These are phyloP conservation scores for Tetradesmus lagerheimii DNA, from an alignment of 139 green algal genomes.

Conservation along the genomic window DNA sequence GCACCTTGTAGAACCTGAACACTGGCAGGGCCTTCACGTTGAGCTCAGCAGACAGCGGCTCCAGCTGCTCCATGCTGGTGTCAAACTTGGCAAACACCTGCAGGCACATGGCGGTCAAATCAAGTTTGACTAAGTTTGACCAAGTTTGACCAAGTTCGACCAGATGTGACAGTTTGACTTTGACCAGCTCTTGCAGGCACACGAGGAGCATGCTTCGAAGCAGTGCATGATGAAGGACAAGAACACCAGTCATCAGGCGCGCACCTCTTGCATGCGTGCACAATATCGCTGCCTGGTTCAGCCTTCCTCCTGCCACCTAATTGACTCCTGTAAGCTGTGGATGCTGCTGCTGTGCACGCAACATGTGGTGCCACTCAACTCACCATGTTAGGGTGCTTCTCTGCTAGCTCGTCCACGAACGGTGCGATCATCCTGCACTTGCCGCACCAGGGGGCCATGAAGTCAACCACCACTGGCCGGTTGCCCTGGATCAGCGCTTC, in stretches of 20 bases:
- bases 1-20: slow-evolving; percentile 84
- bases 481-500: slow-evolving; percentile 30
- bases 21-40: slow-evolving; percentile 79
- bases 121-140: neutral
- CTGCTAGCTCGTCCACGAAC: slow-evolving; percentile 78
- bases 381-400: slow-evolving; percentile 74
- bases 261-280: too few species aligned
- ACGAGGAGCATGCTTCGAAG: too few species aligned
- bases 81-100: slow-evolving; percentile 82
- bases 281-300: too few species aligned
- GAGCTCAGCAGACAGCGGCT: slow-evolving; percentile 68
- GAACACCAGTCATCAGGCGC: too few species aligned
- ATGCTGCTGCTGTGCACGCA: too few species aligned
- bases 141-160: too few species aligned
- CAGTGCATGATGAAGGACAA: too few species aligned
- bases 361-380: too few species aligned
- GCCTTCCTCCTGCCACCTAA: neutral
- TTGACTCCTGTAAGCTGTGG: neutral
- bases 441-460: slow-evolving; percentile 74
- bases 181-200: too few species aligned
- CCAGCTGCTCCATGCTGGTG: slow-evolving; percentile 75
- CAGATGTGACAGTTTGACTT: too few species aligned
- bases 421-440: slow-evolving; percentile 88
- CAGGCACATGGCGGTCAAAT: neutral
- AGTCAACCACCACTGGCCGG: slow-evolving; percentile 65